Evolutionary conservation across 1,284 basidiomycete genomes (phyloP).

Genomic region (Phlebopus sp.): DNA sequence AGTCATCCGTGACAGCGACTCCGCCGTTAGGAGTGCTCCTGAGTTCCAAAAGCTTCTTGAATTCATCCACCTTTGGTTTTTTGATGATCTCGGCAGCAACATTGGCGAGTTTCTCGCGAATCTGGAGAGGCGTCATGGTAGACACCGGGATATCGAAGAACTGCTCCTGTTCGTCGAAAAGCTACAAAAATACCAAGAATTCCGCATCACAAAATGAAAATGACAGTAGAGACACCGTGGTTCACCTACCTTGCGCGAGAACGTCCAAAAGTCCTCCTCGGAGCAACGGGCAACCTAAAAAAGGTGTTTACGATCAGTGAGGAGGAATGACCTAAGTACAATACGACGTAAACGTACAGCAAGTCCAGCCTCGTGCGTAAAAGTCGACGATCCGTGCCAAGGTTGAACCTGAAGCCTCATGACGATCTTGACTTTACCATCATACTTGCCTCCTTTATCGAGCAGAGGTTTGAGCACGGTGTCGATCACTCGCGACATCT

Average conservation of each 20-base stretch:
- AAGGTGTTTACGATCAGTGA: constrained; percentile 1
- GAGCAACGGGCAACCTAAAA: constrained; percentile 59
- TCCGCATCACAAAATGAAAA: not conserved
- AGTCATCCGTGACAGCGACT: constrained; percentile 72
- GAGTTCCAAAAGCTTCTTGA: constrained; percentile 63
- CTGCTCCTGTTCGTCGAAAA: constrained; percentile 73
- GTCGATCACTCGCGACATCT: constrained; percentile 60
- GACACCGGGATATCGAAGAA: constrained; percentile 79
- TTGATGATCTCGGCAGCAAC: constrained; percentile 55
- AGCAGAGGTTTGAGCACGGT: constrained; percentile 58
- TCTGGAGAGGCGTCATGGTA: constrained; percentile 68
- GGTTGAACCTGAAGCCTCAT: constrained; percentile 82
- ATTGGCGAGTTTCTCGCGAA: constrained; percentile 70
- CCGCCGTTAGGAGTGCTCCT: constrained; percentile 74
- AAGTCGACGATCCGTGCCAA: constrained; percentile 76
- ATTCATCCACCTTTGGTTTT: constrained; percentile 42
- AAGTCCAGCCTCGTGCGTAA: constrained; percentile 79
- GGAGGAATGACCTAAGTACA: not conserved
- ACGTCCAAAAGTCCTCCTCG: constrained; percentile 78
- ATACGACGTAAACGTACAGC: constrained; percentile 49
- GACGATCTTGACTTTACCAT: constrained; percentile 77
- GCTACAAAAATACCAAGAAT: too few relatives aligned
- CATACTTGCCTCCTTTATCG: constrained; percentile 63
- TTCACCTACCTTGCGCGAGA: constrained; percentile 61
- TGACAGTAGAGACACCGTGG: not conserved